Evolutionary conservation across 306 rosid species (phyloP).

Genomic region (Coriaria nepalensis): DNA sequence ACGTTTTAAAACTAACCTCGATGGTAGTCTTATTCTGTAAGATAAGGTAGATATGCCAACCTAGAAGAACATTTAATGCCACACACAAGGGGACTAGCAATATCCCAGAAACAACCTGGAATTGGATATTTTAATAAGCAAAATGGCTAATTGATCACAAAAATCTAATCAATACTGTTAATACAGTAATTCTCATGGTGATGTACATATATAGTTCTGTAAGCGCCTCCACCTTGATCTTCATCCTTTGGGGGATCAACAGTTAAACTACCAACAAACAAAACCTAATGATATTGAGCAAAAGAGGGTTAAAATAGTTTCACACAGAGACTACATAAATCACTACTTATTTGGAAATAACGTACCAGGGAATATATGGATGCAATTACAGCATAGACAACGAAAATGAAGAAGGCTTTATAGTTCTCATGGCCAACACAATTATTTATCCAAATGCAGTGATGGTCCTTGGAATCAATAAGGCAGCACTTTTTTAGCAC

Average conservation of each 20-base stretch:
- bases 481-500: constrained; percentile 20
- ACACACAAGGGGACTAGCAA: constrained; percentile 59
- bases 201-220: constrained; percentile 64
- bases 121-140: constrained; percentile 18
- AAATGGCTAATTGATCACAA: constrained; percentile 9
- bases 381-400: constrained; percentile 68
- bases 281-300: constrained; percentile 37
- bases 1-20: constrained; percentile 40
- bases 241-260: constrained; percentile 47
- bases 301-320: constrained; percentile 2
- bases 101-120: constrained; percentile 72
- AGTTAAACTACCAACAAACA: constrained; percentile 75
- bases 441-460: constrained; percentile 94
- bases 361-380: constrained; percentile 90
- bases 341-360: constrained; percentile 5
- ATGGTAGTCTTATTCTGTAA: constrained; percentile 91
- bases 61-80: constrained; percentile 63
- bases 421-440: constrained; percentile 95
- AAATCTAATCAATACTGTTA: no score
- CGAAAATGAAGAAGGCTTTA: constrained; percentile 69
- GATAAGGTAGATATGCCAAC: constrained; percentile 82
- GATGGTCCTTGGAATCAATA: constrained; percentile 75
- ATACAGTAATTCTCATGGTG: neutral
- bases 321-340: neutral
- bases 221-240: constrained; percentile 45